Conservation (phyloP, 768 basidiomycete genomes). For the Boletus rubroflammeus region DNA sequence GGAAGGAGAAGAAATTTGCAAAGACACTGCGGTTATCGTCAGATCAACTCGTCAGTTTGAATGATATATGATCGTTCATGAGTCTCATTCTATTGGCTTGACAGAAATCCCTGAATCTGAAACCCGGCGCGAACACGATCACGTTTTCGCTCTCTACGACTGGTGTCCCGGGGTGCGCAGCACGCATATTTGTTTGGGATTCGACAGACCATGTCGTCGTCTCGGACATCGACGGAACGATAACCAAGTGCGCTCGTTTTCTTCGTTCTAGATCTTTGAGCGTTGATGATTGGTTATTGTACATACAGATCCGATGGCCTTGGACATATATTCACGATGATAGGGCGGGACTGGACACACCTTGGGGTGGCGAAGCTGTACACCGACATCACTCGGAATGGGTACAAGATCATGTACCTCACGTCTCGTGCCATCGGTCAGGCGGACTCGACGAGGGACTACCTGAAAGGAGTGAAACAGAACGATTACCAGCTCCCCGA, state of each 20-base stretch:
- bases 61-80: not conserved
- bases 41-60: conserved; percentile 75
- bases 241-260: conserved; percentile 76
- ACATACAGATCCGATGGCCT: conserved; percentile 81
- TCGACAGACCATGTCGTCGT: conserved; percentile 86
- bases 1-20: conserved; percentile 59
- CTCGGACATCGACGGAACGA: conserved; percentile 98
- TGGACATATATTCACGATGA: conserved; percentile 96
- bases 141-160: conserved; percentile 90
- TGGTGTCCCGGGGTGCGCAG: conserved; percentile 79
- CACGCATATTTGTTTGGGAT: conserved; percentile 95
- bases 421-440: conserved; percentile 97
- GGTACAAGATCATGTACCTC: conserved; percentile 97
- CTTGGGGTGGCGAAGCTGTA: conserved; percentile 95
- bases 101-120: conserved; percentile 82
- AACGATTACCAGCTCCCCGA: conserved; percentile 96
- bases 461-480: conserved; percentile 92
- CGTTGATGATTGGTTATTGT: not conserved
- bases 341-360: conserved; percentile 98
- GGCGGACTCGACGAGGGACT: conserved; percentile 93
- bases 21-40: conserved; percentile 93
- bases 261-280: not conserved
- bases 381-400: conserved; percentile 91
- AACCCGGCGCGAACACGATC: conserved; percentile 84
- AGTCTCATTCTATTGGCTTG: not conserved